These are phyloP conservation scores for Curvularia spicifera DNA, from an alignment of 2,329 filamentous ascomycete genomes.

Conservation along the genomic window DNA sequence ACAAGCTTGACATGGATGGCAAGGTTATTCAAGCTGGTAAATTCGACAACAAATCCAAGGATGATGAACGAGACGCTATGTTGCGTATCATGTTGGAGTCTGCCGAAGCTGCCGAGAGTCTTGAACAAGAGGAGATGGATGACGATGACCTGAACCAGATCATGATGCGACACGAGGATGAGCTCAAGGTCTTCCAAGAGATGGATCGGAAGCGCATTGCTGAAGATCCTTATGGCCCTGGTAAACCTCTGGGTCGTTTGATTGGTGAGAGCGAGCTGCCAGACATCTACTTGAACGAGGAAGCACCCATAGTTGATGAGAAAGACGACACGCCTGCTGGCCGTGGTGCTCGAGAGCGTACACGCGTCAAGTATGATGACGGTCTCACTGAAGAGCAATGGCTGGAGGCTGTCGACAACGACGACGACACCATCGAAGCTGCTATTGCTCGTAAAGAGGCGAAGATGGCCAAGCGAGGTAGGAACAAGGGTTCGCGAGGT, in stretches of 20 bases:
- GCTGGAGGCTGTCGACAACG: constrained; percentile 93
- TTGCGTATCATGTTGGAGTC: constrained; percentile 90
- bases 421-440: constrained; percentile 91
- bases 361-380: constrained; percentile 93
- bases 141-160: constrained; percentile 97
- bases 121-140: constrained; percentile 97
- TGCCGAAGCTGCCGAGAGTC: constrained; percentile 69
- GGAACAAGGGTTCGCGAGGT: constrained; percentile 72
- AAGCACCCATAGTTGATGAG: constrained; percentile 79
- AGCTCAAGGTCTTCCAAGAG: constrained; percentile 77
- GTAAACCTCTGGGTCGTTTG: constrained; percentile 74
- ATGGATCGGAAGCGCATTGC: constrained; percentile 77
- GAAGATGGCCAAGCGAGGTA: constrained; percentile 77
- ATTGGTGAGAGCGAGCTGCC: constrained; percentile 88
- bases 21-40: constrained; percentile 99
- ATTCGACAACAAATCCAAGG: constrained; percentile 99
- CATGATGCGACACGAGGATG: constrained; percentile 84
- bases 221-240: constrained; percentile 74
- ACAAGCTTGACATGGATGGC: constrained; percentile 98
- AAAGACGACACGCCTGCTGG: constrained; percentile 74
- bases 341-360: constrained; percentile 92
- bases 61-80: constrained; percentile 97
- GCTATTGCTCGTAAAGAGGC: constrained; percentile 90
- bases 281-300: constrained; percentile 90
- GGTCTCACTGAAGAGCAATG: constrained; percentile 98